Evolutionary conservation across 768 basidiomycete genomes (phyloP).

Genomic region (Mycena leptocephala): DNA sequence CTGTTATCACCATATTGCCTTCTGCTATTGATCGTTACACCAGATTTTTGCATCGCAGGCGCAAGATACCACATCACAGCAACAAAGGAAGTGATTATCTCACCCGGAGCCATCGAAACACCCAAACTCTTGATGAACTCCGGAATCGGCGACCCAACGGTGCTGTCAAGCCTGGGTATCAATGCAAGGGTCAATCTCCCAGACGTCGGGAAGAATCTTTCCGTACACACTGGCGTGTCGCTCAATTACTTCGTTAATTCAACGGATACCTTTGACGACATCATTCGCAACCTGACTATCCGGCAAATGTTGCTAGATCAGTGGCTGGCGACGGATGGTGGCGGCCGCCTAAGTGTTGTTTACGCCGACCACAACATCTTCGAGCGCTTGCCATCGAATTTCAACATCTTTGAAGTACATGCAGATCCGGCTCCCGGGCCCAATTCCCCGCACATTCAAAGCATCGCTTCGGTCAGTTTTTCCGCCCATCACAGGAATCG

Average conservation of each 20-base stretch:
- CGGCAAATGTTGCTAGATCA: neutral
- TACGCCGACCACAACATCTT: neutral
- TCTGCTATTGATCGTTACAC: too few species aligned
- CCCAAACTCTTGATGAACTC: neutral
- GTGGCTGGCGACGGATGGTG: neutral
- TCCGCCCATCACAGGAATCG: neutral
- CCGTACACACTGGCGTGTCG: too few species aligned
- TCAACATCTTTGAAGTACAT: too few species aligned
- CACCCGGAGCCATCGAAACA: neutral
- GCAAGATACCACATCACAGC: neutral
- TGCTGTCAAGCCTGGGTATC: neutral
- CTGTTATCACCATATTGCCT: too few species aligned
- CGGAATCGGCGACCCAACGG: neutral
- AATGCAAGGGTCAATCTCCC: neutral
- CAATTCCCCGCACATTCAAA: neutral
- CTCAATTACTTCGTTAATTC: neutral
- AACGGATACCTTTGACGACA: neutral
- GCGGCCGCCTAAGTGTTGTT: neutral
- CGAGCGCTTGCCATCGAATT: neutral
- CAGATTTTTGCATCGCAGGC: too few species aligned
- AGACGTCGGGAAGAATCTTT: neutral
- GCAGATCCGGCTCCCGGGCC: neutral
- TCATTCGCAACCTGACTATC: neutral
- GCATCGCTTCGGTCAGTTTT: neutral
- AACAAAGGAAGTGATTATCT: neutral